phyloP scores from a whole-genome alignment of 345 rosid genomes.

The Abelmoschus esculentus region DNA sequence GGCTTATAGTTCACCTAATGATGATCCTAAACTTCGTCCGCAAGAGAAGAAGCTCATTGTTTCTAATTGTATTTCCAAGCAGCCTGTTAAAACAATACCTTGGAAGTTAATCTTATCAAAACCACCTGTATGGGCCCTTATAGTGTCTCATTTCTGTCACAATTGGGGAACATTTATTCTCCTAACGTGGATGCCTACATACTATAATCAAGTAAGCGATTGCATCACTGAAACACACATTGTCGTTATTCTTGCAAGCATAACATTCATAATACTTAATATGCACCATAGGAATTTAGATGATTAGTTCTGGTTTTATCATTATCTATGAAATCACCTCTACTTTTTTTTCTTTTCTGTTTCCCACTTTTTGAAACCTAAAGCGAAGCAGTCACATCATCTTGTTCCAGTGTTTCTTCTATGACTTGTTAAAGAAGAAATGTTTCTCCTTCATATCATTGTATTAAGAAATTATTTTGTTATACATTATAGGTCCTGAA shows the following conservation, averaged over 20 bases:
- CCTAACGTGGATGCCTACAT: constrained; percentile 96
- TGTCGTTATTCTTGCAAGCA: not conserved
- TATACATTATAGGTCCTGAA: constrained; percentile 54
- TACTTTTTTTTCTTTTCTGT: not conserved
- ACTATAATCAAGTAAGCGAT: constrained; percentile 71
- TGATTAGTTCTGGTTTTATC: too few relatives aligned
- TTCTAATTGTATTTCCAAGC: constrained; percentile 41
- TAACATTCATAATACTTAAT: not conserved
- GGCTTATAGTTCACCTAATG: constrained; percentile 86
- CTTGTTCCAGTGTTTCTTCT: constrained; percentile 2
- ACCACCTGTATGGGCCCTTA: constrained; percentile 89
- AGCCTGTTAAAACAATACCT: constrained; percentile 72
- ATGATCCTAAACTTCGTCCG: constrained; percentile 63
- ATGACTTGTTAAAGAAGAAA: not conserved
- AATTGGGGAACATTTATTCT: constrained; percentile 97
- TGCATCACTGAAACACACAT: not conserved
- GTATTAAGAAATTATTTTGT: not conserved
- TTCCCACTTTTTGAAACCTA: not conserved
- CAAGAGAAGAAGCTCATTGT: constrained; percentile 61
- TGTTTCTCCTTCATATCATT: not conserved
- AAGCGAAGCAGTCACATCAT: not conserved
- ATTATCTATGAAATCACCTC: not conserved
- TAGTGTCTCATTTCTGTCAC: constrained; percentile 76
- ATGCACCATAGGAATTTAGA: not conserved
- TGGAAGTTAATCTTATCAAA: constrained; percentile 80